Base-by-base conservation (phyloP, 495 filamentous ascomycete species). In the Penicillium pulvis region DNA sequence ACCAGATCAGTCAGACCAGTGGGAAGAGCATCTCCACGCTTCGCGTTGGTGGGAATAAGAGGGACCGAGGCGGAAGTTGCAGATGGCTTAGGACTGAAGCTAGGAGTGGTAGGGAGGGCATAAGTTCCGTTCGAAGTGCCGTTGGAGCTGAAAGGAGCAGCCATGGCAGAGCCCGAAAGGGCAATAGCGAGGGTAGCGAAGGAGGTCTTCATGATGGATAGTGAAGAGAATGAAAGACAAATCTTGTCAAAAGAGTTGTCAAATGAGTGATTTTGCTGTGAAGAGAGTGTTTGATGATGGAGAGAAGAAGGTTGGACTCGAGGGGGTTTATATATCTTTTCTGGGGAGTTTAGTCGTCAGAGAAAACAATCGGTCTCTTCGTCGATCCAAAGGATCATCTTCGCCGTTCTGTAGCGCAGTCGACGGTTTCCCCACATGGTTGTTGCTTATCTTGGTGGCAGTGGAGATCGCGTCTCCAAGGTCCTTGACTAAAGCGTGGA, bases 201-300 rank as follows among this genome's bases (percentile, higher is more conserved):
- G 16, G 58, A 64, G 42, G 45, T 45, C 59, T 60, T 67, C 65
- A 67, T 67, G 36, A 26, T 60, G 58, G 53, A 61, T 28, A 26
- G 45, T 48, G 16, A 28, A 42, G 39, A 42, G 10, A 58, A 39
- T 20, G 50, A 41, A 41, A 31, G 50, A 12, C 28, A 48, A 53
- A 33, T 11, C 11, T 47, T 30, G 30, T 49, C 28, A 39, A 51
- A 44, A 33, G 28, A 28, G 28, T 28, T 23, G 20, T 23, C 20
- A 23, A 23, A 23, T 1, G 16, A 53, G 14, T 46, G 33, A 31
- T 53, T 4, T 36, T 23, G 11, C 6, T n/a, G 7, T 16, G 36
- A 44, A 53, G 51, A 55, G 28, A 52, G 45, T 19, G 51, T 3
- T 60, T 58, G 55, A 64, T 61, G 56, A 59, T 45, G 26, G 49